Percentiles rank a stretch among this genome's conserved stretches.
These are phyloP conservation scores for Sedum album DNA, from an alignment of 164 flowering plant species.

Conservation along the genomic window DNA sequence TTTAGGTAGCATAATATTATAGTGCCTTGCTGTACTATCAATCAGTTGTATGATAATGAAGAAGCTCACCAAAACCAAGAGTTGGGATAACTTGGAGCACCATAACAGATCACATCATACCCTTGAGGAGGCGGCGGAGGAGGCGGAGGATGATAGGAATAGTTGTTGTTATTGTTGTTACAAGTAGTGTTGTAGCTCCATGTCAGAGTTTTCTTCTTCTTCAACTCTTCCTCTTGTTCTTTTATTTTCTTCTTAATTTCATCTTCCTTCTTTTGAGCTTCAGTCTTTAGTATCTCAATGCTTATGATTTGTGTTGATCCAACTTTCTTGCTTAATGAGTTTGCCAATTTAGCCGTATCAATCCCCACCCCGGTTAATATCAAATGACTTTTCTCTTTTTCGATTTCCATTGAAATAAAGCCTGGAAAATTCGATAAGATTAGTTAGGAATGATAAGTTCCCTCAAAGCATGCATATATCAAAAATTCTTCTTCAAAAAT, in stretches of 20 bases:
- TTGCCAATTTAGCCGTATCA: neutral
- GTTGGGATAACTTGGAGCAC: constrained; percentile 1
- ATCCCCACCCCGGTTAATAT: neutral
- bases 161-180: neutral
- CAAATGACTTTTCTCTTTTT: neutral
- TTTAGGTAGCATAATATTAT: neutral
- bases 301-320: neutral
- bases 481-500: neutral
- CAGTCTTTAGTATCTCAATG: neutral
- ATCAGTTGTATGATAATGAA: neutral
- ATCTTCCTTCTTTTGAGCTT: neutral
- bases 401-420: neutral
- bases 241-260: neutral
- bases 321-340: neutral
- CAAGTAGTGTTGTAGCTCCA: neutral
- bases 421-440: neutral
- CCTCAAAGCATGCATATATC: neutral
- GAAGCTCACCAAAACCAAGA: neutral
- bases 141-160: neutral
- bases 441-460: neutral
- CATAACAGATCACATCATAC: neutral
- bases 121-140: neutral
- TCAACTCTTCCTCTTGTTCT: neutral
- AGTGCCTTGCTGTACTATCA: neutral
- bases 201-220: neutral